Conservation (phyloP, 306 rosid species). For the Castanea mollissima region DNA sequence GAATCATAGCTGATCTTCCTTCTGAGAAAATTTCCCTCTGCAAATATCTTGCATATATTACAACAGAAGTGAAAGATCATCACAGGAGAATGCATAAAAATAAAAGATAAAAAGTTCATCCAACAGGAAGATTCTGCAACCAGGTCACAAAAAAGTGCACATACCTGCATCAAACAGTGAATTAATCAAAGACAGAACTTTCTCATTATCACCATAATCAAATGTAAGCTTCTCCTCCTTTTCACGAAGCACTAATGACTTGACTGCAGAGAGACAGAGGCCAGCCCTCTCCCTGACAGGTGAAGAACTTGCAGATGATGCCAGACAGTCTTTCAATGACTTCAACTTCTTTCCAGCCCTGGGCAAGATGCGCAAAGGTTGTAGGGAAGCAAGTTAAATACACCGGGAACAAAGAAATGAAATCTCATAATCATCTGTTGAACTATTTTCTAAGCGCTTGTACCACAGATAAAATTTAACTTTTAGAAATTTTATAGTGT, state of each 20-base stretch:
- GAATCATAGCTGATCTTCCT: constrained; percentile 56
- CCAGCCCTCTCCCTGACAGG: constrained; percentile 72
- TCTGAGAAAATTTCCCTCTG: constrained; percentile 83
- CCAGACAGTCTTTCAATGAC: constrained; percentile 73
- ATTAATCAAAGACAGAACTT: constrained; percentile 54
- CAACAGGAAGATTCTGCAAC: constrained; percentile 17
- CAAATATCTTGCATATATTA: constrained; percentile 89
- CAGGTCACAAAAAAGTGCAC: constrained; percentile 37
- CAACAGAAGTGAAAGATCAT: constrained; percentile 71
- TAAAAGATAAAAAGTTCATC: constrained; percentile 7
- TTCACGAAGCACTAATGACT: constrained; percentile 82
- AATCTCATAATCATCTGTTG: constrained; percentile 4
- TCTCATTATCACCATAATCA: constrained; percentile 60
- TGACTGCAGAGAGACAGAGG: constrained; percentile 73
- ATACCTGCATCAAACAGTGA: constrained; percentile 86
- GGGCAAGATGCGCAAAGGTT: constrained; percentile 29
- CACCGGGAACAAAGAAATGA: constrained; percentile 9
- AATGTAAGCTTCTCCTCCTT: constrained; percentile 68
- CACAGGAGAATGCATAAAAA: constrained; percentile 34
- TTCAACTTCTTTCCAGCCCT: constrained; percentile 83
- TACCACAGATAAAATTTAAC: background rate
- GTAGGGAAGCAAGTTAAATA: constrained; percentile 14
- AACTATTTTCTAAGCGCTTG: constrained; percentile 13
- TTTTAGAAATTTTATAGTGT: background rate
- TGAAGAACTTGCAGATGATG: constrained; percentile 63